Conservation (phyloP, 768 basidiomycete genomes). For the Chalciporus chontae region DNA sequence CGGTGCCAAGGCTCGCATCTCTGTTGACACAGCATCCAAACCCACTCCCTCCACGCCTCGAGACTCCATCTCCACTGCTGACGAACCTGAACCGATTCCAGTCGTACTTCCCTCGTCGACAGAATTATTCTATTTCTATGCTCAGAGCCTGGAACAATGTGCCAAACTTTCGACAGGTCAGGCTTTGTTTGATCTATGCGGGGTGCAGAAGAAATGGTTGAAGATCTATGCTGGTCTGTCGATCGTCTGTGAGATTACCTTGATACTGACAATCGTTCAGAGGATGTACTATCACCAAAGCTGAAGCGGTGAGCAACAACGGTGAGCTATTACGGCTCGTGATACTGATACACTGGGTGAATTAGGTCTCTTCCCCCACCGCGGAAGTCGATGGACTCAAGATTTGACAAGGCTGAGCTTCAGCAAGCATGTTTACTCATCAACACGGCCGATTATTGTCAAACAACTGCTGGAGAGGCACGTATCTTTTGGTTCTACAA, state of each 20-base stretch:
- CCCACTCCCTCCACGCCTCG: conserved; percentile 31
- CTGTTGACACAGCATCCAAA: conserved; percentile 53
- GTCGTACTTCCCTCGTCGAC: conserved; percentile 89
- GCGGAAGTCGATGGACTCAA: conserved; percentile 75
- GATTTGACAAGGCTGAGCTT: conserved; percentile 72
- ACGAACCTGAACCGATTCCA: conserved; percentile 46
- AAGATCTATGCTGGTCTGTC: conserved; percentile 82
- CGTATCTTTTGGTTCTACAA: conserved; percentile 5
- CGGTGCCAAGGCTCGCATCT: conserved; percentile 55
- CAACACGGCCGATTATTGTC: conserved; percentile 98
- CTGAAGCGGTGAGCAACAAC: conserved; percentile 59
- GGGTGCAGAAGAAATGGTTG: conserved; percentile 90
- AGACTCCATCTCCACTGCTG: conserved; percentile 37
- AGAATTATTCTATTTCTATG: conserved; percentile 96
- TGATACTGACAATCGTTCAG: conserved; percentile 35
- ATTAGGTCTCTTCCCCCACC: conserved; percentile 39
- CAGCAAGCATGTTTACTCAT: conserved; percentile 85
- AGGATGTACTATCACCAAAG: conserved; percentile 78
- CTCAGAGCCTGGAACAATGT: conserved; percentile 91
- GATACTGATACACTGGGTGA: conserved; percentile 1
- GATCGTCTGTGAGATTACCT: neutral
- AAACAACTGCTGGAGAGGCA: conserved; percentile 85
- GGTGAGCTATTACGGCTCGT: neutral
- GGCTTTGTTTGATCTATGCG: conserved; percentile 76
- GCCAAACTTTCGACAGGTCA: conserved; percentile 84